Percentiles rank a stretch among this genome's conserved stretches.
phyloP scores from a whole-genome alignment of 2,329 filamentous ascomycete species.

The Botryotinia calthae region DNA sequence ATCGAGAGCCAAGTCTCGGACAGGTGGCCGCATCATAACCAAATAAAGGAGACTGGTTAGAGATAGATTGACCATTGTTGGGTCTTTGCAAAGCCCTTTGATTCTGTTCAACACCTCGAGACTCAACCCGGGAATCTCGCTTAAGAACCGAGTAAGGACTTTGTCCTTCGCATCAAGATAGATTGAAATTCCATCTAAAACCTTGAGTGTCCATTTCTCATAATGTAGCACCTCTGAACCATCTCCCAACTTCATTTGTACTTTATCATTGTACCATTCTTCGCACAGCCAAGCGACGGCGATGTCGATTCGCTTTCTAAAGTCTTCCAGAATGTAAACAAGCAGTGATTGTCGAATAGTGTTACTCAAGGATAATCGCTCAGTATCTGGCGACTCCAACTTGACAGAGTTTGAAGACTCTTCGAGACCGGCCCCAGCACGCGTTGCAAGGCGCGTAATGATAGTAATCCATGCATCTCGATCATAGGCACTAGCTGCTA shows the following conservation, averaged over 20 bases:
- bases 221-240: conserved; percentile 62
- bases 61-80: conserved; percentile 60
- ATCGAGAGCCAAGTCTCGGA: conserved; percentile 61
- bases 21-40: conserved; percentile 65
- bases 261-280: conserved; percentile 92
- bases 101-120: conserved; percentile 70
- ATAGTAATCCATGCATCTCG: conserved; percentile 90
- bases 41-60: conserved; percentile 64
- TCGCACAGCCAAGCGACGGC: conserved; percentile 94
- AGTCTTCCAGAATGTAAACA: conserved; percentile 86
- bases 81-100: conserved; percentile 63
- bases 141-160: conserved; percentile 83
- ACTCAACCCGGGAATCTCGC: conserved; percentile 82
- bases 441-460: conserved; percentile 78
- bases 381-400: conserved; percentile 48
- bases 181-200: conserved; percentile 86
- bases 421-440: conserved; percentile 70
- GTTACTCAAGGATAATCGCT: conserved; percentile 54
- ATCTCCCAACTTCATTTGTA: conserved; percentile 47
- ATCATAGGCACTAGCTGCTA: conserved; percentile 81
- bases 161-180: conserved; percentile 93
- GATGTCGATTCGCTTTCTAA: conserved; percentile 81
- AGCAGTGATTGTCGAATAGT: conserved; percentile 79
- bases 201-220: conserved; percentile 71
- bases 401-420: conserved; percentile 51